Evolutionary conservation across 306 rosid species (phyloP), one percentile per base, ranked within the genome.

Genomic region (Alnus rubra): DNA sequence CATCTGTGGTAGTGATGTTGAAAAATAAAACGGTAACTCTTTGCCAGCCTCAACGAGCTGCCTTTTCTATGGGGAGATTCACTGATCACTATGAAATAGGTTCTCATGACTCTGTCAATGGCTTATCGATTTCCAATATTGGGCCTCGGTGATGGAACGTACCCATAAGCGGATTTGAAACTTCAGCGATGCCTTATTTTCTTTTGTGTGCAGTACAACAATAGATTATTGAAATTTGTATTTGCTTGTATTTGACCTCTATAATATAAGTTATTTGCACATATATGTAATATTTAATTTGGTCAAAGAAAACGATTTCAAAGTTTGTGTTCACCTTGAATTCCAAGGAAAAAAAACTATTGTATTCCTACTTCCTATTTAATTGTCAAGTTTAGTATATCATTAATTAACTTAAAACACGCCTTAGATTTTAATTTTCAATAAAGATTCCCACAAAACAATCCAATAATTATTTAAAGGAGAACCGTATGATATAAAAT

Each of bases 1-100:
- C 90, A 31, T 79, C 74, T 1, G 78, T 85, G 30, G 88, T 85
- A 68, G 19, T 65, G 49, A 85, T 85, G 89, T 75, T 89, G 74
- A 83, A 74, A 72, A 77, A 60, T 74, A 75, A 85, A 78, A 33
- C 85, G 5, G 45, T 65, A 33, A 47, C 42, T 11, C 84, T 78
- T 49, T 50, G 30, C 19, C 80, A 74, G 33, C 90, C 87, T 45
- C 74, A 80, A 65, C 55, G 13, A 35, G 87, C 90, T 48, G 86
- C 90, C 42, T 86, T 82, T 79, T 75, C 69, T 18, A 71, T 73
- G 2, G 85, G 89, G 4, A 86, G 82, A 80, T 74, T 82, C 76
- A 63, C 9, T 1, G 71, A 54, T 15, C 52, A 33, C 18, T 8
- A 8, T 10, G 65, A 54, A 5, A n/a, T 4, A 51, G 63, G 56